Evolutionary conservation across 2,329 filamentous ascomycete species (phyloP).

Genomic region (Albophoma yamanashiensis): DNA sequence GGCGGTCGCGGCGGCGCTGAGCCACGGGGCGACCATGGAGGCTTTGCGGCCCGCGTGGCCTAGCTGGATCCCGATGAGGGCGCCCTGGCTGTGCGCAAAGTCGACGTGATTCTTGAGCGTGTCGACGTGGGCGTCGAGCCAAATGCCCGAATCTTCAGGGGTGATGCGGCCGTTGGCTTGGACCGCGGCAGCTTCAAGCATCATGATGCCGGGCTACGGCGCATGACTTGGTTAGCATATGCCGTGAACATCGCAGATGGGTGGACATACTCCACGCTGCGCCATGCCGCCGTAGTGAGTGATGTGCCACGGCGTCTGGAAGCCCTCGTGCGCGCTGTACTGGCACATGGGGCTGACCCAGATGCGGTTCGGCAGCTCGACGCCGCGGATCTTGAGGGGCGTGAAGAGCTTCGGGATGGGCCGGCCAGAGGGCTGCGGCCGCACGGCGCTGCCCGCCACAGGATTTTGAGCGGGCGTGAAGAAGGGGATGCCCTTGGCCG

Average conservation of each 20-base stretch:
- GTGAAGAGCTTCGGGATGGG: conserved; percentile 40
- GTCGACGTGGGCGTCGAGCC: conserved; percentile 60
- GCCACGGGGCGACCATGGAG: conserved; percentile 46
- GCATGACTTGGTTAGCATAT: background rate
- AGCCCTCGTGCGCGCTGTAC: conserved; percentile 37
- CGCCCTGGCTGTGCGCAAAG: conserved; percentile 44
- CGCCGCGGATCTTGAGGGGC: conserved; percentile 33
- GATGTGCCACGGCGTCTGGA: conserved; percentile 61
- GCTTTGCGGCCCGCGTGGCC: conserved; percentile 62
- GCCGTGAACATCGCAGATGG: background rate
- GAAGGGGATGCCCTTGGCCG: conserved; percentile 27
- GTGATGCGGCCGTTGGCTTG: conserved; percentile 61
- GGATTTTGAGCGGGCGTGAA: conserved; percentile 37
- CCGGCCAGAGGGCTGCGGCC: conserved; percentile 33
- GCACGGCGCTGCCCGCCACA: conserved; percentile 29
- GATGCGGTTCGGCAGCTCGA: conserved; percentile 35
- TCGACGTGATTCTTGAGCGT: conserved; percentile 47
- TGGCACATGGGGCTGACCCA: conserved; percentile 37
- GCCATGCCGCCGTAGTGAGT: conserved; percentile 65
- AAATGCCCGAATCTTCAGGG: conserved; percentile 56
- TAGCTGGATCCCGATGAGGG: conserved; percentile 62
- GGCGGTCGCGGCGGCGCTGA: conserved; percentile 47
- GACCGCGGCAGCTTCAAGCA: conserved; percentile 61
- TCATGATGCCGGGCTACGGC: conserved; percentile 43
- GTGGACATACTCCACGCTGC: conserved; percentile 43